Conservation (phyloP, 1,139 yeast genomes). For the Lodderomyces margitis region DNA sequence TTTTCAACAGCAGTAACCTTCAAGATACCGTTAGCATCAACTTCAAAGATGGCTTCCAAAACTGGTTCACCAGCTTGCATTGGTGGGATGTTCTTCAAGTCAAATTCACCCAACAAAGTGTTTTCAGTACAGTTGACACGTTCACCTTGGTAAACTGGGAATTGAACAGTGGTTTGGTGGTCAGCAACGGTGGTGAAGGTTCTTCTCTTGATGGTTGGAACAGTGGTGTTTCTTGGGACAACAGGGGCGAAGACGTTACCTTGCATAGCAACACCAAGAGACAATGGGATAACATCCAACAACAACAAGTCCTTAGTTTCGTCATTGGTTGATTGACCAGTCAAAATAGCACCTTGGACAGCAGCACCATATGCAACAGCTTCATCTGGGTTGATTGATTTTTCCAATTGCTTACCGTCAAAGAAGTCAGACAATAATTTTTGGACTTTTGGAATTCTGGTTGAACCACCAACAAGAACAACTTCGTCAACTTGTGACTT, state of each 20-base stretch:
- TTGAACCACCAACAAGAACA: constrained; percentile 99
- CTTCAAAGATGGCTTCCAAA: constrained; percentile 98
- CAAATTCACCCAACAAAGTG: constrained; percentile 99
- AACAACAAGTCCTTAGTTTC: constrained; percentile 96
- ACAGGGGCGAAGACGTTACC: constrained; percentile 99
- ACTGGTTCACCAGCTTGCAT: constrained; percentile 99
- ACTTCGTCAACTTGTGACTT: constrained; percentile 91
- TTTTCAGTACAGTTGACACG: constrained; percentile 99
- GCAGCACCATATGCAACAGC: constrained; percentile 99
- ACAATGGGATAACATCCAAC: constrained; percentile 97
- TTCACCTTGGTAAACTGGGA: constrained; percentile 99
- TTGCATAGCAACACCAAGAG: constrained; percentile 99
- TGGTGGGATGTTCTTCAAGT: constrained; percentile 98
- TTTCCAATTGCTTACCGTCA: constrained; percentile 95
- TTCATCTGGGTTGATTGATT: constrained; percentile 98
- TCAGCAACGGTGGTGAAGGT: constrained; percentile 99
- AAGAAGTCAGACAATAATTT: constrained; percentile 96
- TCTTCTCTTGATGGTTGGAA: constrained; percentile 99
- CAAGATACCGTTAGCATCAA: constrained; percentile 99
- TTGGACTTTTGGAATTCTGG: constrained; percentile 99
- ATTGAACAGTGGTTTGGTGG: constrained; percentile 98
- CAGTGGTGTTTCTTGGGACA: constrained; percentile 99
- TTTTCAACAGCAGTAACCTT: constrained; percentile 99
- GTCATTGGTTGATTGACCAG: constrained; percentile 96
- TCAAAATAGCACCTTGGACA: constrained; percentile 98